phyloP scores from a whole-genome alignment of 1,139 yeast genomes.

The Candida sp. region DNA sequence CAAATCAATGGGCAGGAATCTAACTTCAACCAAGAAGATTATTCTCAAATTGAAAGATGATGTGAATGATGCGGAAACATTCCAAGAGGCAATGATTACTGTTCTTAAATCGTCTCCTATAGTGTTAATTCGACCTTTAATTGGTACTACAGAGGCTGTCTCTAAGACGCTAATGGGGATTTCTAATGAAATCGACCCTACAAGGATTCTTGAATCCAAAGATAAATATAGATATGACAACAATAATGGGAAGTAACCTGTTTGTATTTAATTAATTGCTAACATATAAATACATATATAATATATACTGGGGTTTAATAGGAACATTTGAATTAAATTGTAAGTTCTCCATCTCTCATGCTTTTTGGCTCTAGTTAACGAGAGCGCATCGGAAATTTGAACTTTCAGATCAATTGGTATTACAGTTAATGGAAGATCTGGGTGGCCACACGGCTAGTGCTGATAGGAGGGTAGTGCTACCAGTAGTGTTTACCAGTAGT shows the following conservation, averaged over 20 bases:
- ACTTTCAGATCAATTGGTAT: neutral
- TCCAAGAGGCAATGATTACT: slow-evolving; percentile 64
- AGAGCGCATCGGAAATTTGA: neutral
- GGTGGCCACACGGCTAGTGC: neutral
- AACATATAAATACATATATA: neutral
- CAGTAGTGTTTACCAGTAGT: slow-evolving; percentile 15
- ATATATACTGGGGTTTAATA: neutral
- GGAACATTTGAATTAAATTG: neutral
- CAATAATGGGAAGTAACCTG: slow-evolving; percentile 2
- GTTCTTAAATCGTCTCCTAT: slow-evolving; percentile 80
- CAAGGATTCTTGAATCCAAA: slow-evolving; percentile 33
- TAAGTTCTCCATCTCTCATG: too few species aligned
- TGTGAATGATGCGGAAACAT: slow-evolving; percentile 57
- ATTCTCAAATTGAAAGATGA: slow-evolving; percentile 58
- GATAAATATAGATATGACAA: slow-evolving; percentile 25
- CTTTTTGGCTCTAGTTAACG: too few species aligned
- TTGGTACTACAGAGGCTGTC: slow-evolving; percentile 91
- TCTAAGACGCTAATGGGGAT: slow-evolving; percentile 82
- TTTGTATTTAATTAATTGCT: neutral
- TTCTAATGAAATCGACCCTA: slow-evolving; percentile 75
- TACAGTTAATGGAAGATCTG: neutral
- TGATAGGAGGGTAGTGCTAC: slow-evolving; percentile 9
- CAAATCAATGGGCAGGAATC: slow-evolving; percentile 65
- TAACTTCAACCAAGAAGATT: slow-evolving; percentile 64
- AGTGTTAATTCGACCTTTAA: slow-evolving; percentile 77